A percentile compares a stretch with the other conserved stretches of the same genome.
Conservation (phyloP, 2,329 filamentous ascomycete species). For the Trichoderma guizhouense region DNA sequence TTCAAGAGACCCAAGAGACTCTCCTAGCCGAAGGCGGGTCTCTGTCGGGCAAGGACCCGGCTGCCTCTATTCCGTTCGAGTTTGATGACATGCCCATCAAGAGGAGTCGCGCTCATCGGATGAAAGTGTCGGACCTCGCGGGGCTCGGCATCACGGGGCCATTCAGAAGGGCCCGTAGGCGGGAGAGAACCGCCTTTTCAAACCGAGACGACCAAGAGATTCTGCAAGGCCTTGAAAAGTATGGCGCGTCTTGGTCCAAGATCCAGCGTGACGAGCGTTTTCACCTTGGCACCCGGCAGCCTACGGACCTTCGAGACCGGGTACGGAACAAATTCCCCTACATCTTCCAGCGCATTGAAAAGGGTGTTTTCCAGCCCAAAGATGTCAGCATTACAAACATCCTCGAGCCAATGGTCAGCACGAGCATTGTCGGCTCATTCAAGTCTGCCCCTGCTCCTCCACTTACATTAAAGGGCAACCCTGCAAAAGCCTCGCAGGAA, state of each 20-base stretch:
- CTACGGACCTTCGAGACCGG: conserved; percentile 61
- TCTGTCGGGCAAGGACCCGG: conserved; percentile 27
- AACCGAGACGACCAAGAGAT: conserved; percentile 62
- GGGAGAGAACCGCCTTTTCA: conserved; percentile 59
- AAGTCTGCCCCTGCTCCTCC: conserved; percentile 33
- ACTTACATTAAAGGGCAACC: conserved; percentile 33
- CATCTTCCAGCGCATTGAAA: conserved; percentile 55
- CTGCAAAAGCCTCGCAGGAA: conserved; percentile 44
- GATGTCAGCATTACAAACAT: conserved; percentile 39
- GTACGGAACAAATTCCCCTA: conserved; percentile 62
- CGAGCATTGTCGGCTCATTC: conserved; percentile 47
- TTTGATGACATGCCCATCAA: conserved; percentile 40
- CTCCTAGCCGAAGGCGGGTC: conserved; percentile 45
- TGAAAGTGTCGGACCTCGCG: conserved; percentile 53
- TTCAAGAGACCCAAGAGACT: conserved; percentile 44
- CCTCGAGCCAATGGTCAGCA: conserved; percentile 51
- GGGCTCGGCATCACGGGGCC: conserved; percentile 59
- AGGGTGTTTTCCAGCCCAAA: conserved; percentile 47
- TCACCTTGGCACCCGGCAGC: conserved; percentile 55
- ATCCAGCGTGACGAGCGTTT: conserved; percentile 60
- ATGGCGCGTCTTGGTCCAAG: conserved; percentile 63
- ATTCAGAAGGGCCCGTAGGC: conserved; percentile 59
- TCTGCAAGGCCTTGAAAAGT: conserved; percentile 55
- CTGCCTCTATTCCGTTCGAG: conserved; percentile 25
- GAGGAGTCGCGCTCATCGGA: conserved; percentile 53